These are phyloP conservation scores for Crepidotus variabilis DNA, from an alignment of 768 basidiomycete genomes.

Conservation along the genomic window DNA sequence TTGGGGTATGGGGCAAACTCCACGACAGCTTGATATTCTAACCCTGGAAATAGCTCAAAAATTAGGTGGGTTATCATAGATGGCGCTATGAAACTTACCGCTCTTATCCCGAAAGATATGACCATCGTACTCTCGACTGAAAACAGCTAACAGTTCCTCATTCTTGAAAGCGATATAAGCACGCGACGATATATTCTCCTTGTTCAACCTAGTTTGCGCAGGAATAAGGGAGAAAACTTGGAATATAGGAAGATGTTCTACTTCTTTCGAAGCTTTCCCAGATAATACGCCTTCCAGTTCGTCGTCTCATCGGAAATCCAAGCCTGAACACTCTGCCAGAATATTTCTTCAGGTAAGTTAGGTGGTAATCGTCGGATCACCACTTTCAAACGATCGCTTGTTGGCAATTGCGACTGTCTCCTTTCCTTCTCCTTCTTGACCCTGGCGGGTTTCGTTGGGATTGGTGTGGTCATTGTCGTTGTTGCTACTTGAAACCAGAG, in stretches of 20 bases:
- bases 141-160: conserved; percentile 64
- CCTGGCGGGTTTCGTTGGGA: conserved; percentile 31
- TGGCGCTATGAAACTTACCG: conserved; percentile 44
- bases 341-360: conserved; percentile 86
- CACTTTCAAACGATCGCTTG: conserved; percentile 72
- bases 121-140: conserved; percentile 86
- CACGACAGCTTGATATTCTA: conserved; percentile 83
- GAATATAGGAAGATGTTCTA: conserved; percentile 26
- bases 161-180: conserved; percentile 91
- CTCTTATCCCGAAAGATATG: conserved; percentile 90
- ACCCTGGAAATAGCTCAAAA: conserved; percentile 47
- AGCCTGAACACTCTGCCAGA: conserved; percentile 85
- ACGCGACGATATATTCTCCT: conserved; percentile 81
- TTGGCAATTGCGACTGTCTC: conserved; percentile 26
- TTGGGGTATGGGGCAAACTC: conserved; percentile 96
- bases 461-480: conserved; percentile 20
- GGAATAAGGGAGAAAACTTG: neutral
- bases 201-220: conserved; percentile 53
- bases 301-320: conserved; percentile 81
- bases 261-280: conserved; percentile 71
- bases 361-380: conserved; percentile 87
- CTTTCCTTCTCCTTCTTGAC: conserved; percentile 31
- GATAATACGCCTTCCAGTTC: conserved; percentile 61
- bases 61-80: neutral
- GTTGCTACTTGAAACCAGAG: conserved; percentile 4